Conservation (phyloP, 1,284 basidiomycete genomes). For the Neonothopanus nambi region DNA sequence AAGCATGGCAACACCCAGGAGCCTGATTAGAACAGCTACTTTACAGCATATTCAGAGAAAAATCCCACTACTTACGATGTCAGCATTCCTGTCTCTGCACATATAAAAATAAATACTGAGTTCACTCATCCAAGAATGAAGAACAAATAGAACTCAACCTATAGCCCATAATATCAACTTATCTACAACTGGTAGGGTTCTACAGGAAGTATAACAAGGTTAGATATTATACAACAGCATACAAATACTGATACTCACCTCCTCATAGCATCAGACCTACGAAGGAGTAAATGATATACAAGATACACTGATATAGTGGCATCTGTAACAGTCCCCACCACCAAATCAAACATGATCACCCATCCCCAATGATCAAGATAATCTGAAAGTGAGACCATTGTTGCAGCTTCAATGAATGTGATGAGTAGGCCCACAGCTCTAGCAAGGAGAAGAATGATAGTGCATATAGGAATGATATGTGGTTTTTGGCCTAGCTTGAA, state of each 20-base stretch:
- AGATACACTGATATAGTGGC: background rate
- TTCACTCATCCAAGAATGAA: too few species aligned
- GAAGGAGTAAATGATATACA: background rate
- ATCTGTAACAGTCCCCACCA: background rate
- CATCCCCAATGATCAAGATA: background rate
- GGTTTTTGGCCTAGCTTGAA: background rate
- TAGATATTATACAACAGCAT: background rate
- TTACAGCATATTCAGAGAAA: too few species aligned
- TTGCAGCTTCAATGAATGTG: too few species aligned
- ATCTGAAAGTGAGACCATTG: background rate
- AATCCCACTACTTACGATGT: too few species aligned
- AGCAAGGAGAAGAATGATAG: background rate
- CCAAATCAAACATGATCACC: background rate
- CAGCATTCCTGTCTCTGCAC: background rate
- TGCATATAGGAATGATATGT: background rate
- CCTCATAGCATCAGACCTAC: background rate
- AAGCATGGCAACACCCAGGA: too few species aligned
- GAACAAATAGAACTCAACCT: background rate
- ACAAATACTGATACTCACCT: background rate
- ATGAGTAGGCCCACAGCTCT: too few species aligned
- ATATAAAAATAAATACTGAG: background rate
- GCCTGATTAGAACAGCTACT: too few species aligned
- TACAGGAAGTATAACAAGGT: background rate
- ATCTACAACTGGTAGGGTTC: background rate
- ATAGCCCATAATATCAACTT: constrained; percentile 6